Conservation (phyloP, 768 basidiomycete species). For the Sporobolomyces phaffii region DNA sequence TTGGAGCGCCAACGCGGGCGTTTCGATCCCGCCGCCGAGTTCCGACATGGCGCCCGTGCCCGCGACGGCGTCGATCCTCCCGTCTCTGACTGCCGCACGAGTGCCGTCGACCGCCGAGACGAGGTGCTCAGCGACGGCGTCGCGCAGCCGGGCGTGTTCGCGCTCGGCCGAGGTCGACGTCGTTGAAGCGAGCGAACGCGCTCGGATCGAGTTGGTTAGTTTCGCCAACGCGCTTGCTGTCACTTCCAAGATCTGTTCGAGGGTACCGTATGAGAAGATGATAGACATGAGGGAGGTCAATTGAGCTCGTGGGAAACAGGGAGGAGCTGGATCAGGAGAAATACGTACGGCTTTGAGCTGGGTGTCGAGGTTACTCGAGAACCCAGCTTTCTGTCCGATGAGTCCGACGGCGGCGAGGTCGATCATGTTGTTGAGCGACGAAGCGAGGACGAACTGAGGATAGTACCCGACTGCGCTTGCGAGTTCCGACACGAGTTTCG, state of each 20-base stretch:
- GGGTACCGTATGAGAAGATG: not conserved
- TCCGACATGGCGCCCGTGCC: slow-evolving; percentile 83
- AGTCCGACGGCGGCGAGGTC: slow-evolving; percentile 87
- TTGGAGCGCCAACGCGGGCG: slow-evolving; percentile 13
- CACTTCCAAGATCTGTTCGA: slow-evolving; percentile 68
- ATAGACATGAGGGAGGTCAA: not conserved
- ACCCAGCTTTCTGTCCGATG: slow-evolving; percentile 94
- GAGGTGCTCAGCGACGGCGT: slow-evolving; percentile 47
- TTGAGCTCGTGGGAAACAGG: not conserved
- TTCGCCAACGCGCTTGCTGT: slow-evolving; percentile 63
- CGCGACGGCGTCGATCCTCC: slow-evolving; percentile 71
- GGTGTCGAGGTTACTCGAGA: slow-evolving; percentile 69
- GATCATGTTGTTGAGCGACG: slow-evolving; percentile 71
- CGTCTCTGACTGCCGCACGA: slow-evolving; percentile 57
- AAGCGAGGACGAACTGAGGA: slow-evolving; percentile 79
- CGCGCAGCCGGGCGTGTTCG: slow-evolving; percentile 47
- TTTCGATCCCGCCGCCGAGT: slow-evolving; percentile 77
- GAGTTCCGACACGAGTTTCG: slow-evolving; percentile 50
- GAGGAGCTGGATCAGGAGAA: not conserved
- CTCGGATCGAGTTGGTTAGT: slow-evolving; percentile 54
- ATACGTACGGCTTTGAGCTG: slow-evolving; percentile 61
- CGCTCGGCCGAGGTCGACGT: not conserved
- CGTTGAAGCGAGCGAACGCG: not conserved
- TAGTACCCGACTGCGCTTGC: slow-evolving; percentile 81
- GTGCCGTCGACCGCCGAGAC: slow-evolving; percentile 14